Evolutionary conservation across 2,329 filamentous ascomycete genomes (phyloP).

Genomic region (Ceratocystis cacaofunesta): DNA sequence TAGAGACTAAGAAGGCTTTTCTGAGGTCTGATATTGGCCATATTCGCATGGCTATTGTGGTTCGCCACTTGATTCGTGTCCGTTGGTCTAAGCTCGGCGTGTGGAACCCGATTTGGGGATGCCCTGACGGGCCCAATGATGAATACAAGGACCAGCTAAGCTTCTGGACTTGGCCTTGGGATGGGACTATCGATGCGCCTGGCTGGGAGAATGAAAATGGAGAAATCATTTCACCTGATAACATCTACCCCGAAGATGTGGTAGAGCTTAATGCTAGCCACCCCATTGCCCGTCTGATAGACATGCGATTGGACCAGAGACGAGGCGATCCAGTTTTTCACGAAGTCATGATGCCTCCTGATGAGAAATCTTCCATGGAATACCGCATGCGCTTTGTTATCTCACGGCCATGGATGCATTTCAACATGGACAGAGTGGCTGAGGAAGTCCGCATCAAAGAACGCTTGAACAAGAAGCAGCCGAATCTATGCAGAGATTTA

Average conservation of each 20-base stretch:
- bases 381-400: conserved; percentile 4
- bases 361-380: neutral
- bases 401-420: conserved; percentile 14
- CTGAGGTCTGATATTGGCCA: neutral
- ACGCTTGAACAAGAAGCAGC: neutral
- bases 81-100: conserved; percentile 12
- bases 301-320: neutral
- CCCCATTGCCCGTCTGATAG: conserved; percentile 5
- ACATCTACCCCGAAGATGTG: neutral
- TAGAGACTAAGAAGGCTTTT: neutral
- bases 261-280: conserved; percentile 4
- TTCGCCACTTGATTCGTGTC: conserved; percentile 12
- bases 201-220: neutral
- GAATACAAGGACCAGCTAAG: neutral
- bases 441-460: conserved; percentile 10
- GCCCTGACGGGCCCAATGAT: conserved; percentile 1
- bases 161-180: conserved; percentile 14
- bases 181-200: conserved; percentile 5
- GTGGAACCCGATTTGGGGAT: conserved; percentile 14
- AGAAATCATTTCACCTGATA: neutral
- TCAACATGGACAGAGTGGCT: neutral
- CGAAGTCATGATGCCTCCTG: neutral
- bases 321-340: neutral
- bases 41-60: neutral
- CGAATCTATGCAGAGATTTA: neutral